A percentile compares a stretch with the other conserved stretches of the same genome.
phyloP scores from a whole-genome alignment of 208 protist genomes.

The Vickermania ingenoplastis region DNA sequence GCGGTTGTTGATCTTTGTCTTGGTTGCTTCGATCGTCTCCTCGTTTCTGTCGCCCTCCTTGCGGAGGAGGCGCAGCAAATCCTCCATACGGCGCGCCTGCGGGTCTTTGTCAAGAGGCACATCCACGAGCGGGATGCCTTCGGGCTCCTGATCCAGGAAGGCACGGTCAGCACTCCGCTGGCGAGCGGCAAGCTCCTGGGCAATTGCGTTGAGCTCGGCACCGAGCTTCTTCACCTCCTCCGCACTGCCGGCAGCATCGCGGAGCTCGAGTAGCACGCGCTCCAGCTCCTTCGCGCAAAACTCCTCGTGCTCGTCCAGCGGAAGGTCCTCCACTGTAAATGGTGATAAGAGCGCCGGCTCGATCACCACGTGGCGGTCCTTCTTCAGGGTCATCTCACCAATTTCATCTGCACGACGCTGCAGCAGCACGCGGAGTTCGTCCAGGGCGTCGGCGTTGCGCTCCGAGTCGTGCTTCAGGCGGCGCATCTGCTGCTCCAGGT shows the following conservation, averaged over 20 bases:
- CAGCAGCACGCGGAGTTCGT: slow-evolving; percentile 60
- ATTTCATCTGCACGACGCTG: slow-evolving; percentile 60
- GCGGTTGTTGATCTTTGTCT: slow-evolving; percentile 55
- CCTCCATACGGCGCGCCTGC: slow-evolving; percentile 62
- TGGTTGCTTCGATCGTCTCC: slow-evolving; percentile 17
- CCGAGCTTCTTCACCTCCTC: slow-evolving; percentile 55
- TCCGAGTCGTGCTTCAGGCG: slow-evolving; percentile 33
- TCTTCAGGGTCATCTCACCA: slow-evolving; percentile 29
- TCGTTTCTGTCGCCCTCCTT: slow-evolving; percentile 46
- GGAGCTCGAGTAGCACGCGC: slow-evolving; percentile 51
- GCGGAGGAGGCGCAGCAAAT: slow-evolving; percentile 30
- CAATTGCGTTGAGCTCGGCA: slow-evolving; percentile 58
- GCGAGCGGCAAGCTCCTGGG: slow-evolving; percentile 65
- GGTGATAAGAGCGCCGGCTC: slow-evolving; percentile 10
- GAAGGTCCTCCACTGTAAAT: slow-evolving; percentile 26
- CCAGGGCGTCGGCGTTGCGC: slow-evolving; percentile 39
- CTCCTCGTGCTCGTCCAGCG: slow-evolving; percentile 42
- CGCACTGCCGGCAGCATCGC: slow-evolving; percentile 46
- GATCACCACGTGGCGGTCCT: slow-evolving; percentile 39
- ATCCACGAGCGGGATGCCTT: slow-evolving; percentile 43
- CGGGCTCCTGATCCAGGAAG: slow-evolving; percentile 29
- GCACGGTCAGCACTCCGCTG: slow-evolving; percentile 37
- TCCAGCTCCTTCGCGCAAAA: slow-evolving; percentile 68
- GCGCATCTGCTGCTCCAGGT: slow-evolving; percentile 44
- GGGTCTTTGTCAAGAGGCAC: slow-evolving; percentile 60